phyloP scores from a whole-genome alignment of 2,329 filamentous ascomycete species.

The Hymenotorrendiella dingleyae region DNA sequence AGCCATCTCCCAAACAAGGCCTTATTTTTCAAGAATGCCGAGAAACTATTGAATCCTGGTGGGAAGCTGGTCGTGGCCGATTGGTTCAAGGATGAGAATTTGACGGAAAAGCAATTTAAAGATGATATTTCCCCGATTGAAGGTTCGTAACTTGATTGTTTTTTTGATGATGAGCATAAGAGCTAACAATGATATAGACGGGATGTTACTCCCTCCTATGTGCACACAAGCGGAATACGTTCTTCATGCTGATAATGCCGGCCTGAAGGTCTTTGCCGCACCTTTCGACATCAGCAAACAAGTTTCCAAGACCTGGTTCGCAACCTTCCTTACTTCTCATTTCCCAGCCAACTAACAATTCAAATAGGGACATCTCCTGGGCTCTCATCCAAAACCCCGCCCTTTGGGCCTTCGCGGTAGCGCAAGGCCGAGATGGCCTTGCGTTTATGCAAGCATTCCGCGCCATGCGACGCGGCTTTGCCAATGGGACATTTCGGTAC shows the following conservation, averaged over 20 bases:
- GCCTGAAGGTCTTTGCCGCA: slow-evolving; percentile 38
- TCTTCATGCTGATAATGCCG: slow-evolving; percentile 41
- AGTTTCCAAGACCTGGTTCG: slow-evolving; percentile 54
- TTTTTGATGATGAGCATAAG: neutral
- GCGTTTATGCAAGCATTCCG: slow-evolving; percentile 56
- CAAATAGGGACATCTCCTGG: slow-evolving; percentile 55
- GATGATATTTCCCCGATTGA: slow-evolving; percentile 55
- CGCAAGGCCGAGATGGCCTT: slow-evolving; percentile 53
- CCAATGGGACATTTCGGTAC: slow-evolving; percentile 52
- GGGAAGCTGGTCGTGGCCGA: slow-evolving; percentile 53
- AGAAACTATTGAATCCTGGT: slow-evolving; percentile 40
- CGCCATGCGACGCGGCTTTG: slow-evolving; percentile 54
- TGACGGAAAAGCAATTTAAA: slow-evolving; percentile 40
- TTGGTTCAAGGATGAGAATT: slow-evolving; percentile 51
- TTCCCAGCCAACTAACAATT: neutral
- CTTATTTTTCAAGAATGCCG: slow-evolving; percentile 50
- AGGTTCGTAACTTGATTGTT: slow-evolving; percentile 30
- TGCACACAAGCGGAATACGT: slow-evolving; percentile 50
- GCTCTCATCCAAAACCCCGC: slow-evolving; percentile 52
- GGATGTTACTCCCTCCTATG: slow-evolving; percentile 54
- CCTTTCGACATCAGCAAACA: slow-evolving; percentile 53
- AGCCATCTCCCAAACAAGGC: slow-evolving; percentile 55
- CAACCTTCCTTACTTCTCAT: neutral
- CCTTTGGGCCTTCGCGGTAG: slow-evolving; percentile 55
- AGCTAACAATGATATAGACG: slow-evolving; percentile 36